phyloP scores from a whole-genome alignment of 2,329 filamentous ascomycete species.

The Cryphonectria japonica region DNA sequence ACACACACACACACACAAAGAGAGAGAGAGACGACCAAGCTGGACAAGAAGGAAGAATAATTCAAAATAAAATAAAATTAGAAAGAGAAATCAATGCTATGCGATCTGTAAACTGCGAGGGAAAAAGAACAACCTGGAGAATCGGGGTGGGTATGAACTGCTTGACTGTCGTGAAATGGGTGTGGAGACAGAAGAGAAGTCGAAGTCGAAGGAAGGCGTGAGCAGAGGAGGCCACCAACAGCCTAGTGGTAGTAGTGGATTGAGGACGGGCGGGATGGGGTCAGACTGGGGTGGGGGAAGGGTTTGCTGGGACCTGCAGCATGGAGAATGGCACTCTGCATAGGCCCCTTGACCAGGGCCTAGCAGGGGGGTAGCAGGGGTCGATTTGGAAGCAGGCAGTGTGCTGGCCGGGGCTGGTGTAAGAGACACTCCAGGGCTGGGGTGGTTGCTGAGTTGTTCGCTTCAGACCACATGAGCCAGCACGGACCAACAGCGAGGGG shows the following conservation, averaged over 20 bases:
- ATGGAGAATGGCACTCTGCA: conserved; percentile 2
- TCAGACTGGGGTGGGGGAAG: conserved; percentile 1
- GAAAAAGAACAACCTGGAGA: neutral
- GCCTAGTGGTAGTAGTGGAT: conserved; percentile 1
- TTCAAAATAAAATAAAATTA: neutral
- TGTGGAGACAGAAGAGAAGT: conserved; percentile 6
- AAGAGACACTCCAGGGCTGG: conserved; percentile 3
- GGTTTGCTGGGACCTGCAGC: conserved; percentile 11
- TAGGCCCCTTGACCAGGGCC: conserved; percentile 12
- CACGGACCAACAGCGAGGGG: neutral
- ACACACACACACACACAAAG: too few species aligned
- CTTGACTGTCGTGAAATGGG: conserved; percentile 3
- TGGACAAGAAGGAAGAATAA: neutral
- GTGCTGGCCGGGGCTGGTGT: conserved; percentile 5
- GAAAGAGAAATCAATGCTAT: neutral
- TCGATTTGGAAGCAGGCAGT: neutral
- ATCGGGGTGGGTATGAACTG: neutral
- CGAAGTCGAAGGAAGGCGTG: neutral
- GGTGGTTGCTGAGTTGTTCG: neutral
- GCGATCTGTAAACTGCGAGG: neutral
- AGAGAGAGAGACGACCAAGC: neutral
- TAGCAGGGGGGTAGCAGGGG: neutral
- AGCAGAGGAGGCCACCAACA: conserved; percentile 2
- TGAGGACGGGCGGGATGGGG: conserved; percentile 8
- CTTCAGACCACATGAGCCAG: conserved; percentile 5